Conservation (phyloP, 805 yeast genomes). For the Saccharomyces paradoxus region DNA sequence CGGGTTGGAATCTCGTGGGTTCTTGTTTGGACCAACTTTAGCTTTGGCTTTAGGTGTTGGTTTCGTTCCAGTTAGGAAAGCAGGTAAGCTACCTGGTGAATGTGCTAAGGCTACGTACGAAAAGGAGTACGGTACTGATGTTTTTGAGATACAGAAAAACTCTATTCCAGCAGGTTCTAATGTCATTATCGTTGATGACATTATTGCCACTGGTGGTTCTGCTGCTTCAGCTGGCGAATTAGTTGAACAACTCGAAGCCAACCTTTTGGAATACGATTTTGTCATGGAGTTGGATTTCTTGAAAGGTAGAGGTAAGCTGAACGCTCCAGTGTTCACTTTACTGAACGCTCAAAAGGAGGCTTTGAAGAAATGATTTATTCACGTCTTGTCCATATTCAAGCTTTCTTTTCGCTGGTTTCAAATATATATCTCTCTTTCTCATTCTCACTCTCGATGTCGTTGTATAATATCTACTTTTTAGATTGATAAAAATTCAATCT, state of each 20-base stretch:
- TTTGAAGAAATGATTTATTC: conserved; percentile 19
- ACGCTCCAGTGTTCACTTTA: conserved; percentile 82
- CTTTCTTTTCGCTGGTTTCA: neutral
- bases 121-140: conserved; percentile 91
- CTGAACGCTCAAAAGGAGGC: conserved; percentile 70
- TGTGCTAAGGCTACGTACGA: conserved; percentile 59
- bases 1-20: conserved; percentile 95
- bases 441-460: neutral
- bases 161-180: conserved; percentile 73
- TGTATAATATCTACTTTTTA: neutral
- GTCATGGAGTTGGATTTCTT: conserved; percentile 93
- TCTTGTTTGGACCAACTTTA: conserved; percentile 89
- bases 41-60: conserved; percentile 86
- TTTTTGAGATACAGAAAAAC: conserved; percentile 78
- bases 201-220: conserved; percentile 96
- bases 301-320: conserved; percentile 82
- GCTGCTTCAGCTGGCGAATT: conserved; percentile 91
- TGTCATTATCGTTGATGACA: conserved; percentile 87
- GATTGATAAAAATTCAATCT: neutral
- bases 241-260: conserved; percentile 57
- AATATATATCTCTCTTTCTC: neutral
- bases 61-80: conserved; percentile 91
- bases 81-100: conserved; percentile 91
- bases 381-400: neutral
- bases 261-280: conserved; percentile 72